Evolutionary conservation across 768 basidiomycete species (phyloP), one percentile per base, ranked within the genome.

Genomic region (Calocybe cyanea): DNA sequence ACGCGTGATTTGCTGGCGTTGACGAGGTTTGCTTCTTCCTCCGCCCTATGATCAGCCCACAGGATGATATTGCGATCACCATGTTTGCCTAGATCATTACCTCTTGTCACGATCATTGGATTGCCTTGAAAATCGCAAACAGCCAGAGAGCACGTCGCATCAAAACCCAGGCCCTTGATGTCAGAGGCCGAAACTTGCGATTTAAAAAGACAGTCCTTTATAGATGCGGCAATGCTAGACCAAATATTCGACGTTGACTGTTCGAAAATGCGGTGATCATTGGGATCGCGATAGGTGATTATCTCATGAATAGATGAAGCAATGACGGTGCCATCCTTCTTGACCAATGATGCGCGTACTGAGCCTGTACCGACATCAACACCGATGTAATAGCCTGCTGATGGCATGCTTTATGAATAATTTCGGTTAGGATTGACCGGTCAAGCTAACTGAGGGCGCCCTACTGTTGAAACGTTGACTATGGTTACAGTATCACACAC

Each of bases 31-130:
- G 95, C 95, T 61, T 99, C 93, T 59, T 85, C 75, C 67, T 91
- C 86, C 0, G 96, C 95, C 40, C 95, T 80, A 65, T 96, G 93
- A 65, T 98, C 94, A 2, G 94, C 95, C 96, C 95, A 99, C 1
- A 99, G 73, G 34, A 98, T 80, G 48, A 97, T 76, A 63, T 97
- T 92, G 50, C 89, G 78, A 53, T 88, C 85, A 14, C 87, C 88
- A 15, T 59, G 66, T 41, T 70, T 62, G 2, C 88, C 92, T 1
- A 89, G 65, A 17, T 71, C 62, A 2, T 76, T 68, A 0, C 85
- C 88, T 37, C 76, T 80, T 2, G 86, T 89, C 30, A 99, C 83
- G 6, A 71, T 67, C 17, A 96, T 70, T 0, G 93, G 87, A 31
- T 77, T 67, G 5, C 92, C 92, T 13, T 83, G 61, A 39, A 78